phyloP scores from a whole-genome alignment of 805 yeast species.

The Cyberlindnera meyerae region DNA sequence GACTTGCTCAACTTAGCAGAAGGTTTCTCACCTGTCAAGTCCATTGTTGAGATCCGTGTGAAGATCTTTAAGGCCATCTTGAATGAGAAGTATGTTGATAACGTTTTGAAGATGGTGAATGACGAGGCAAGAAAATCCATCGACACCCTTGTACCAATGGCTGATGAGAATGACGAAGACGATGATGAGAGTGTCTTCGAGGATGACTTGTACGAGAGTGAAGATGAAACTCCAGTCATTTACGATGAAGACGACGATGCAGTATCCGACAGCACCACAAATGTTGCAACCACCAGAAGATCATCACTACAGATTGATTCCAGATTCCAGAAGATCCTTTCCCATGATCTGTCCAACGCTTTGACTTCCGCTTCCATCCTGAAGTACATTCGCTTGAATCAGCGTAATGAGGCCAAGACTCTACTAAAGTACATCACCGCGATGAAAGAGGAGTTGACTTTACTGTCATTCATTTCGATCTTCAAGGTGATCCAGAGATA shows the following conservation, averaged over 20 bases:
- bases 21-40: conserved; percentile 22
- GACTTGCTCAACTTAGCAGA: conserved; percentile 22
- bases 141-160: no score
- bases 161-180: conserved; percentile 3
- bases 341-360: conserved; percentile 24
- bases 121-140: conserved; percentile 12
- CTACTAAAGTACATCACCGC: conserved; percentile 19
- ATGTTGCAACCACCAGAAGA: conserved; percentile 6
- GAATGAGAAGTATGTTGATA: conserved; percentile 24
- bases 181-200: conserved; percentile 5
- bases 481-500: conserved; percentile 24
- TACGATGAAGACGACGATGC: conserved; percentile 9
- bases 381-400: conserved; percentile 19
- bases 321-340: conserved; percentile 18
- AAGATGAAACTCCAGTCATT: no score
- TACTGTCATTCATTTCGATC: conserved; percentile 25
- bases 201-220: no score
- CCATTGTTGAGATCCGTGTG: conserved; percentile 25
- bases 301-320: conserved; percentile 7
- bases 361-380: conserved; percentile 22
- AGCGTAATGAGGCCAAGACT: conserved; percentile 12
- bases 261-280: conserved; percentile 4
- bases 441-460: conserved; percentile 19
- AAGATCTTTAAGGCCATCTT: conserved; percentile 27
- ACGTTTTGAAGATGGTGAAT: conserved; percentile 15